phyloP scores from a whole-genome alignment of 1,284 basidiomycete species.

The Pseudozyma sp. region DNA sequence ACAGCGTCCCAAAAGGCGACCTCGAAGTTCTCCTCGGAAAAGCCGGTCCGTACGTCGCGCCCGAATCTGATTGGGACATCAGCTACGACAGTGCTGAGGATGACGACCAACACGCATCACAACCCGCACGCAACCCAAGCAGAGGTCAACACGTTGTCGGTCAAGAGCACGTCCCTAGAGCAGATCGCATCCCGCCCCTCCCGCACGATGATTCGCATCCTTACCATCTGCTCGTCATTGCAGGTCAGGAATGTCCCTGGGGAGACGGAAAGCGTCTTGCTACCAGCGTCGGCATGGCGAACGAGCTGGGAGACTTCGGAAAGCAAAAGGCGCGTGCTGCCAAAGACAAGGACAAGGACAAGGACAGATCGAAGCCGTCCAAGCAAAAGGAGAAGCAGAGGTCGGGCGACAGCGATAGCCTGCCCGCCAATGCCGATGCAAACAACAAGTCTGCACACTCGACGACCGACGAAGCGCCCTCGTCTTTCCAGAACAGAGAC shows the following conservation, averaged over 20 bases:
- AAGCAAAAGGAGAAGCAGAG: conserved; percentile 47
- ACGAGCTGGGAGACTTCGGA: conserved; percentile 59
- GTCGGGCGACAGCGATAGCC: conserved; percentile 34
- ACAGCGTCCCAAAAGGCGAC: conserved; percentile 76
- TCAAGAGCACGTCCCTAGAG: conserved; percentile 51
- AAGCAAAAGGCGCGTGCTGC: conserved; percentile 41
- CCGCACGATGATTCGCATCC: conserved; percentile 73
- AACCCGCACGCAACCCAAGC: not conserved
- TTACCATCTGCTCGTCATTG: conserved; percentile 83
- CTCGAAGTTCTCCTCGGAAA: conserved; percentile 79
- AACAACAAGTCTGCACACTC: conserved; percentile 7
- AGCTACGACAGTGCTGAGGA: conserved; percentile 43
- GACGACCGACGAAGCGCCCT: conserved; percentile 9
- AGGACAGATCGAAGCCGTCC: conserved; percentile 37
- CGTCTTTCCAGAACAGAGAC: conserved; percentile 5
- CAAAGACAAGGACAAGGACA: conserved; percentile 45
- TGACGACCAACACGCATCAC: conserved; percentile 9
- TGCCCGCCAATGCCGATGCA: not conserved
- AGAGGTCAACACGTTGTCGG: conserved; percentile 50
- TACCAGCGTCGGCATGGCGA: conserved; percentile 61
- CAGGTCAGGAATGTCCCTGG: conserved; percentile 74
- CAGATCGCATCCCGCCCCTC: conserved; percentile 61
- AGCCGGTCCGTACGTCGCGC: conserved; percentile 73
- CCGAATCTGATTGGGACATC: conserved; percentile 58
- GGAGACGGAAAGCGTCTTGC: conserved; percentile 60